Evolutionary conservation across 176 grass and related monocot genomes (phyloP).

Genomic region (Carex littledalei): DNA sequence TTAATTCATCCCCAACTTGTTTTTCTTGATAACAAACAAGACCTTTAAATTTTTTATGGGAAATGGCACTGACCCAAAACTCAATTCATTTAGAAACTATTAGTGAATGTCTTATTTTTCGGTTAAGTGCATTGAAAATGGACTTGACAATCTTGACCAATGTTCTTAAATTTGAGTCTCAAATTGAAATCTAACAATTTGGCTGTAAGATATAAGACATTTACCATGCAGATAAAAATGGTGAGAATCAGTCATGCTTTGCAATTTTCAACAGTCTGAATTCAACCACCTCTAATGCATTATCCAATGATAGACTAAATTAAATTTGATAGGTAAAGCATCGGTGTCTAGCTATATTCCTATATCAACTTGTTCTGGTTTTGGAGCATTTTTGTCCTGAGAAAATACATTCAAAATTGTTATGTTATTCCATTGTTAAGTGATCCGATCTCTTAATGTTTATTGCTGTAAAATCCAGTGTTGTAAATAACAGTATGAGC

Average conservation of each 20-base stretch:
- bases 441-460: background rate
- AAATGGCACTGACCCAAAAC: background rate
- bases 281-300: background rate
- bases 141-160: background rate
- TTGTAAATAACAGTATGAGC: too few relatives aligned
- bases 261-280: background rate
- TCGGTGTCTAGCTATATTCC: background rate
- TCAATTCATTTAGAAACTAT: background rate
- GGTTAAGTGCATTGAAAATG: background rate
- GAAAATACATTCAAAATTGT: background rate
- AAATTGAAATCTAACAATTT: background rate
- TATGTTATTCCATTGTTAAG: background rate
- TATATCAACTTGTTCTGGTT: background rate
- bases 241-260: background rate
- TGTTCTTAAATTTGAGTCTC: background rate
- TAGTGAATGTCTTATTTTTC: background rate
- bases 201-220: background rate
- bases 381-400: background rate
- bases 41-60: background rate
- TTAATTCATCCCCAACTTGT: background rate
- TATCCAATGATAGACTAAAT: background rate
- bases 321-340: background rate
- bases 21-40: background rate
- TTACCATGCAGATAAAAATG: background rate
- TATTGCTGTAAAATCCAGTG: background rate